Base-by-base conservation (phyloP, 495 filamentous ascomycete species). In the Oidiodendron maius region DNA sequence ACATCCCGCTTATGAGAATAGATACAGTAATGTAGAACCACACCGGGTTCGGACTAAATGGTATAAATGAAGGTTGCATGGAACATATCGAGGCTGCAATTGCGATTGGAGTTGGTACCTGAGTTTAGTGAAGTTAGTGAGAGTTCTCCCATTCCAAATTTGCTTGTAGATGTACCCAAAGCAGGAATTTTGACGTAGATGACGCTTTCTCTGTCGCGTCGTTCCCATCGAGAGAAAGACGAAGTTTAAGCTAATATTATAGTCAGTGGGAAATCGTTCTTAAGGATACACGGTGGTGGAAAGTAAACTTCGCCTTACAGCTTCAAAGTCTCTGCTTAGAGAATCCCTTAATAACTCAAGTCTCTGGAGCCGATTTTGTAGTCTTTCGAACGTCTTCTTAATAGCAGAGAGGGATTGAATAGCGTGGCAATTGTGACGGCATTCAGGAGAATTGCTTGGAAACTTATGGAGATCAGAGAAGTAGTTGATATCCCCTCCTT, bases 391-490 rank as follows among this genome's bases (percentile, higher is more conserved):
- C 2, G 37, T 6, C 32, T 25, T 13, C 12, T 48, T 25, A 15
- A 48, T 40, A 24, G 5, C n/a, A 25, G 35, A 23, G 1, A 48
- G 35, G 10, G 46, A 48, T 25, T n/a, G 26, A 13, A 26, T 25
- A 26, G 41, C 41, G 28, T 21, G 22, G n/a, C n/a, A n/a, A 44
- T 21, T 23, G 4, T 21, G 6, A 32, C 16, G 35, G 15, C n/a
- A 26, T 2, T 32, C 35, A 4, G 4, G 35, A 3, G 35, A 32
- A 37, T 48, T 28, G 12, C 30, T 21, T 1, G 32, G 44, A 37
- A 46, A 25, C 8, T 23, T 2, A 20, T 38, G 30, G 16, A 46
- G 44, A 9, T 41, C 46, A 18, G 46, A 48, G 17, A 48, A 48
- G 16, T 41, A 48, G 0, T 24, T 37, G 16, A 25, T 9, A 40